Evolutionary conservation across 768 basidiomycete species (phyloP).

Genomic region (Mycena kentingensis): DNA sequence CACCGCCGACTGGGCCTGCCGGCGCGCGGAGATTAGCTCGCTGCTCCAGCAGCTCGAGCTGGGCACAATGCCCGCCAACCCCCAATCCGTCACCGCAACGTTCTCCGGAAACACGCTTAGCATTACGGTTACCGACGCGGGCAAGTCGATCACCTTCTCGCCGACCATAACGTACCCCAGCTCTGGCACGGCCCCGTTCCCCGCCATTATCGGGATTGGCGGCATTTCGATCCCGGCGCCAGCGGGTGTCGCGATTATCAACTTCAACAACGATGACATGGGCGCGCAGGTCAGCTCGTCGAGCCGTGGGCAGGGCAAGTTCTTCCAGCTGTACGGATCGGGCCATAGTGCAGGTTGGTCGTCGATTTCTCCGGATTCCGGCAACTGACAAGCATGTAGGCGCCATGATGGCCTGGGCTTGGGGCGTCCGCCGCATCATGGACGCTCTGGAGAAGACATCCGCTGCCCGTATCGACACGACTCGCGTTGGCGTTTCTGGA

Average conservation of each 20-base stretch:
- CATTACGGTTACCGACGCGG: background rate
- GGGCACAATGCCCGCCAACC: slow-evolving; percentile 51
- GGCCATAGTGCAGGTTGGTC: slow-evolving; percentile 39
- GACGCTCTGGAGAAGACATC: slow-evolving; percentile 58
- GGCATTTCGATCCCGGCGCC: slow-evolving; percentile 44
- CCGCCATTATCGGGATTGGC: slow-evolving; percentile 54
- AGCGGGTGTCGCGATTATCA: slow-evolving; percentile 45
- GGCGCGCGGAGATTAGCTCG: slow-evolving; percentile 48
- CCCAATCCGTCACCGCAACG: slow-evolving; percentile 24
- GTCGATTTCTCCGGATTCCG: background rate
- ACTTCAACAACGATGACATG: slow-evolving; percentile 56
- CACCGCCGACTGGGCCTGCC: slow-evolving; percentile 52
- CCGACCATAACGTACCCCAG: background rate
- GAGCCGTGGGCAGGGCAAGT: slow-evolving; percentile 57
- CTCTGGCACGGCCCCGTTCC: slow-evolving; percentile 42
- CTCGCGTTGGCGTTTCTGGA: slow-evolving; percentile 55
- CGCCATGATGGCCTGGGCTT: slow-evolving; percentile 64
- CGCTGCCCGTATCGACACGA: slow-evolving; percentile 47
- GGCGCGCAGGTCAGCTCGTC: slow-evolving; percentile 46
- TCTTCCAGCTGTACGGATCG: slow-evolving; percentile 57
- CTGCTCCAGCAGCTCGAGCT: slow-evolving; percentile 56
- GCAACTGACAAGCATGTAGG: no score
- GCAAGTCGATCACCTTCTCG: background rate
- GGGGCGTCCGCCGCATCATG: slow-evolving; percentile 62
- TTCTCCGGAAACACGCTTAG: background rate